phyloP scores from a whole-genome alignment of 2,329 filamentous ascomycete species.

The Hypoxylon sp. region DNA sequence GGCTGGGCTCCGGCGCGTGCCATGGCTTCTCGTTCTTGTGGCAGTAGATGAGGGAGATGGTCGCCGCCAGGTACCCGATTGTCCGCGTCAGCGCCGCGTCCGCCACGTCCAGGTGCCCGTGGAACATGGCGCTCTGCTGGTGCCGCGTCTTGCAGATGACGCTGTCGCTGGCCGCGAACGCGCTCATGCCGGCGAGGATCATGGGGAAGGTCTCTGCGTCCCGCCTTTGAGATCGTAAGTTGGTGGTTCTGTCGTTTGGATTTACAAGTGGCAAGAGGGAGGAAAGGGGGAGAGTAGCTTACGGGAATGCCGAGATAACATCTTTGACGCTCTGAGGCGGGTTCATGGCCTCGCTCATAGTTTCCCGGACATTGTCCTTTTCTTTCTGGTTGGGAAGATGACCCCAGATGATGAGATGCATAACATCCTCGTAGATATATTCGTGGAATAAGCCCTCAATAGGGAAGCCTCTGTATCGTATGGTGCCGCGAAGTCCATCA shows the following conservation, averaged over 20 bases:
- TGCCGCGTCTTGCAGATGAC: conserved; percentile 47
- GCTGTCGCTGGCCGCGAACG: conserved; percentile 44
- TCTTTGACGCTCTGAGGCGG: conserved; percentile 36
- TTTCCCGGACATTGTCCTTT: conserved; percentile 40
- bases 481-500: conserved; percentile 37
- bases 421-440: conserved; percentile 41
- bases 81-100: conserved; percentile 50
- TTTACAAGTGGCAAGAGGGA: too few relatives aligned
- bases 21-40: conserved; percentile 50
- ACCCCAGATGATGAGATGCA: conserved; percentile 51
- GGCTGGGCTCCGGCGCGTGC: conserved; percentile 43
- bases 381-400: conserved; percentile 46
- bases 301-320: conserved; percentile 42
- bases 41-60: conserved; percentile 50
- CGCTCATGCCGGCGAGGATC: conserved; percentile 49
- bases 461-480: conserved; percentile 38
- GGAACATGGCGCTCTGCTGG: conserved; percentile 48
- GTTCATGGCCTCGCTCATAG: conserved; percentile 38
- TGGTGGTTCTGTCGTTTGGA: not conserved
- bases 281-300: conserved; percentile 14
- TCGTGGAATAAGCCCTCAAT: conserved; percentile 38
- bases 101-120: conserved; percentile 45
- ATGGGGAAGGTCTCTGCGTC: conserved; percentile 49
- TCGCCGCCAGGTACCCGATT: conserved; percentile 46
- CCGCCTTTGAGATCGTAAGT: conserved; percentile 25